A percentile compares a stretch with the other conserved stretches of the same genome.
Conservation (phyloP, 2,329 filamentous ascomycete genomes). For the Sclerotiophoma versabilis region DNA sequence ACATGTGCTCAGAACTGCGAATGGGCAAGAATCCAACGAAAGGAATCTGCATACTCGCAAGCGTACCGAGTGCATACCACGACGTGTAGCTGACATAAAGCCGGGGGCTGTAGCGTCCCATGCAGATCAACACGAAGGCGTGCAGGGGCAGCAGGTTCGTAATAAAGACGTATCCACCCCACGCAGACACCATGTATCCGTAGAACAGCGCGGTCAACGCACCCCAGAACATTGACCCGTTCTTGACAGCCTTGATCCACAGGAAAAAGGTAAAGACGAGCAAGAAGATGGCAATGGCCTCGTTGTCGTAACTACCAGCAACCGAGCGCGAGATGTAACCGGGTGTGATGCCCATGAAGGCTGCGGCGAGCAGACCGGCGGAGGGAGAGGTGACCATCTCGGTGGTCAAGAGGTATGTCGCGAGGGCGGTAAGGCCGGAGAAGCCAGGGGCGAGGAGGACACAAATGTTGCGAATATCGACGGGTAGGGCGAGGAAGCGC, state of each 20-base stretch:
- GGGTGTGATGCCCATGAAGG: conserved; percentile 96
- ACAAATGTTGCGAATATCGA: conserved; percentile 99
- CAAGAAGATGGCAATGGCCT: conserved; percentile 98
- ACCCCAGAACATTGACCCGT: conserved; percentile 96
- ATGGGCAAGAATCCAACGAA: conserved; percentile 98
- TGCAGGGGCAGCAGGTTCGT: conserved; percentile 96
- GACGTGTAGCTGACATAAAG: conserved; percentile 97
- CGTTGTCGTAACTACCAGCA: conserved; percentile 98
- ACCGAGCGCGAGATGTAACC: conserved; percentile 98
- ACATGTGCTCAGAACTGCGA: conserved; percentile 98
- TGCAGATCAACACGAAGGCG: conserved; percentile 90
- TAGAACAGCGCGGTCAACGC: conserved; percentile 95
- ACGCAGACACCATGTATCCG: conserved; percentile 99
- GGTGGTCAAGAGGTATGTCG: conserved; percentile 92
- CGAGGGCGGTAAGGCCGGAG: conserved; percentile 91
- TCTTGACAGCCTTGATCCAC: conserved; percentile 98
- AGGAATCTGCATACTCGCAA: conserved; percentile 99
- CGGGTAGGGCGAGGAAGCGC: conserved; percentile 84
- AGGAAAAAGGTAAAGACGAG: conserved; percentile 98
- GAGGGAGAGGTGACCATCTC: conserved; percentile 97
- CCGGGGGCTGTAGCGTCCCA: conserved; percentile 94
- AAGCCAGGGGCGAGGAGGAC: conserved; percentile 94
- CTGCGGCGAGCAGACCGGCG: conserved; percentile 90
- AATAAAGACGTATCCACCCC: conserved; percentile 99
- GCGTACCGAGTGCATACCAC: conserved; percentile 94